Evolutionary conservation across 345 rosid species (phyloP), one percentile per base, ranked within the genome.

Genomic region (Anastatica hierochuntica): DNA sequence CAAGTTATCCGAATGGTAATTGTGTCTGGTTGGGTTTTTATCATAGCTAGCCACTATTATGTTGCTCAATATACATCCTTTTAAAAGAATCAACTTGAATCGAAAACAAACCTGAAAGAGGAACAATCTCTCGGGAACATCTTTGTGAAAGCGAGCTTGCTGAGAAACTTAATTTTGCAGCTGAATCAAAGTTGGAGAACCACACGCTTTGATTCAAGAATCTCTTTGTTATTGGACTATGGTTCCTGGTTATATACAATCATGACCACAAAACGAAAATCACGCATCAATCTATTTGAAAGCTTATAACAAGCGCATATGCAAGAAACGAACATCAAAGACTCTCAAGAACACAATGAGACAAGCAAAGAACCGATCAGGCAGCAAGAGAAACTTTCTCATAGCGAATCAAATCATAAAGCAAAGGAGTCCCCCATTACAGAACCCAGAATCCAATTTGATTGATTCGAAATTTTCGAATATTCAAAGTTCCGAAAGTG

Each of bases 61-160:
- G n/a, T n/a, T n/a, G n/a, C n/a, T n/a, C n/a, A n/a, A n/a, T n/a
- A n/a, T n/a, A n/a, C n/a, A 27, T 5, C 31, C 7, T 27, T 8
- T 27, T 27, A 27, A 1, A 27, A 5, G 31, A 35, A 38, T 43
- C 16, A 35, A 14, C 8, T 16, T 42, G n/a, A n/a, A n/a, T 26
- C 34, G 5, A 55, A 7, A 31, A 0, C 10, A 23, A 44, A 66
- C 71, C 71, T 66, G 49, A 12, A 52, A 58, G 4, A 44, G 71
- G 56, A 45, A 17, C 4, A 51, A 51, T 51, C 29, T 40, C 39
- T 10, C 18, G 43, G 1, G 49, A 39, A 40, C 43, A 31, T 38
- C 18, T 44, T 27, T 6, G 65, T 10, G 65, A 50, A 15, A 19
- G 2, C 11, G 49, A 66, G 30, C 14, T 50, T 12, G 64, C 41